Evolutionary conservation across 352 stramenopile genomes (phyloP).

Genomic region (Phytophthora chlamydospora): DNA sequence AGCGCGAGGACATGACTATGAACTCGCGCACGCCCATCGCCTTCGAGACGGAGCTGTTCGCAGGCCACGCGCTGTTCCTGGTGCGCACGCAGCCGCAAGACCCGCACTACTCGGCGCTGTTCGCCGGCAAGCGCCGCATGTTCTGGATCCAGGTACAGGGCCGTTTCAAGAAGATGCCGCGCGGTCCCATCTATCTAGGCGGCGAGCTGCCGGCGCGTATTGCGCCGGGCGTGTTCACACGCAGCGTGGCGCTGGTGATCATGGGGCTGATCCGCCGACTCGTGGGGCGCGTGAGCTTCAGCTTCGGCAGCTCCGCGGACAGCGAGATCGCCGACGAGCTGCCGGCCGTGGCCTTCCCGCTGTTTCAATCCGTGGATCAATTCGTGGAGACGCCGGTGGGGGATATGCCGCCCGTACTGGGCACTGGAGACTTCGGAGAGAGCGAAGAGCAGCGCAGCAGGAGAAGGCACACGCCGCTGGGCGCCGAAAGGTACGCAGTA

Average conservation of each 20-base stretch:
- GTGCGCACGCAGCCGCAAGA: conserved; percentile 74
- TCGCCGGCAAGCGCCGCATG: conserved; percentile 68
- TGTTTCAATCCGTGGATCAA: conserved; percentile 85
- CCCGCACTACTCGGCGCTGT: conserved; percentile 58
- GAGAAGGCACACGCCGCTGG: conserved; percentile 58
- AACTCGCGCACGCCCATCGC: conserved; percentile 64
- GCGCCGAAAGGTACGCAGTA: conserved; percentile 54
- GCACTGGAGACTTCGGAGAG: conserved; percentile 70
- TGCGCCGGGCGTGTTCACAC: conserved; percentile 73
- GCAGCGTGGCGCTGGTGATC: conserved; percentile 79
- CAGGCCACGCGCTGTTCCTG: conserved; percentile 80
- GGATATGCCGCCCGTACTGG: conserved; percentile 57
- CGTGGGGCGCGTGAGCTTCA: conserved; percentile 68
- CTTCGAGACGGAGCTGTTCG: conserved; percentile 91
- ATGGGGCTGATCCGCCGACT: conserved; percentile 77
- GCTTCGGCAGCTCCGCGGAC: conserved; percentile 57
- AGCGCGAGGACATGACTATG: conserved; percentile 41
- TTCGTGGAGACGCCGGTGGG: conserved; percentile 71
- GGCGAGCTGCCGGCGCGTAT: conserved; percentile 74
- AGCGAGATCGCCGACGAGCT: conserved; percentile 37
- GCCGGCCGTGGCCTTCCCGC: conserved; percentile 72
- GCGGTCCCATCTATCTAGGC: conserved; percentile 69
- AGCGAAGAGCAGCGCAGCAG: conserved; percentile 43
- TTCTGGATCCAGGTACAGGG: conserved; percentile 92
- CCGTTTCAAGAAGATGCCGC: conserved; percentile 70